phyloP scores from a whole-genome alignment of 306 rosid genomes.

The Acmispon strigosus region DNA sequence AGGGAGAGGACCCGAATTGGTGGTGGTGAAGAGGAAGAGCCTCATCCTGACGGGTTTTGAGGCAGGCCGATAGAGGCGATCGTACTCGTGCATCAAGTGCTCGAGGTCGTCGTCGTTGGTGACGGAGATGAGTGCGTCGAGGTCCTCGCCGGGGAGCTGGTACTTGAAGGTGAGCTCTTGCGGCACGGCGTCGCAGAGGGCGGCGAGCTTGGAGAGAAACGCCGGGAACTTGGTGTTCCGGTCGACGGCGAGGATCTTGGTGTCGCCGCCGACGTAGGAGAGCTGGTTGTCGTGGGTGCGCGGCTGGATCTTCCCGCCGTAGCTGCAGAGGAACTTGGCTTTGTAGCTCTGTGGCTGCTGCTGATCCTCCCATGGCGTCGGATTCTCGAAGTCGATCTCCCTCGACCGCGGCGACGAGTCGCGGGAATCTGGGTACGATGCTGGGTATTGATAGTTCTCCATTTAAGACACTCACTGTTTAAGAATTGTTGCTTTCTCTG shows the following conservation, averaged over 20 bases:
- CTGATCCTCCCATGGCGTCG: conserved; percentile 73
- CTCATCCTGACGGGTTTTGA: conserved; percentile 64
- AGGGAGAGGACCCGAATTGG: conserved; percentile 36
- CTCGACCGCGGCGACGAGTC: conserved; percentile 78
- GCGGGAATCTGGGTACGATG: conserved; percentile 70
- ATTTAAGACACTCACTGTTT: conserved; percentile 20
- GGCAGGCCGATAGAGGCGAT: conserved; percentile 63
- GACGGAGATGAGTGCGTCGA: conserved; percentile 85
- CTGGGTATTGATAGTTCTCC: conserved; percentile 63
- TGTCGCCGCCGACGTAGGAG: conserved; percentile 85
- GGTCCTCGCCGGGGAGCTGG: conserved; percentile 92
- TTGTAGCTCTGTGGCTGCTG: conserved; percentile 41
- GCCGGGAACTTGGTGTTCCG: conserved; percentile 48
- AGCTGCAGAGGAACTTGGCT: conserved; percentile 84
- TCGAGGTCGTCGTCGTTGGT: conserved; percentile 85
- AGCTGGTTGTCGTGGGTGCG: conserved; percentile 82
- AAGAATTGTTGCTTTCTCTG: neutral
- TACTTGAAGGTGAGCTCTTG: conserved; percentile 67
- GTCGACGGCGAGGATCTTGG: conserved; percentile 87
- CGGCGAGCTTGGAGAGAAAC: conserved; percentile 51
- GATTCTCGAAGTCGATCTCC: conserved; percentile 77
- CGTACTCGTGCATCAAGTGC: conserved; percentile 90
- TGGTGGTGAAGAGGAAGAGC: conserved; percentile 52
- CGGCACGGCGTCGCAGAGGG: conserved; percentile 35
- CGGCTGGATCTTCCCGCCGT: conserved; percentile 93